phyloP scores from a whole-genome alignment of 1,284 basidiomycete species.

The Moesziomyces aphidis region DNA sequence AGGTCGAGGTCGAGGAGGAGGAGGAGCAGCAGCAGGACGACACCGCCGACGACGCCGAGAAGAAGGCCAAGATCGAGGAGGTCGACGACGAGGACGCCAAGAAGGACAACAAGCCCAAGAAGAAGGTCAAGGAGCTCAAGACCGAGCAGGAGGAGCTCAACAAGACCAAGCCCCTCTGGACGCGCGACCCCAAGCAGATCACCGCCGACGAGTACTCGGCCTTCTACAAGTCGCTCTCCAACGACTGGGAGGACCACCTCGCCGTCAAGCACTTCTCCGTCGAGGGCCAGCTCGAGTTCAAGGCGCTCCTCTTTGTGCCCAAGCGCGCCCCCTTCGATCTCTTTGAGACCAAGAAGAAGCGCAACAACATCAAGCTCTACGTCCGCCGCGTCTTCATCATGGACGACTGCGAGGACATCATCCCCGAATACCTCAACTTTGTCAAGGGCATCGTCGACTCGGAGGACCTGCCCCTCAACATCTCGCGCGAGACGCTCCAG shows the following conservation, averaged over 20 bases:
- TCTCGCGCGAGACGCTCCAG: conserved; percentile 99
- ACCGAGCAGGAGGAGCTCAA: conserved; percentile 94
- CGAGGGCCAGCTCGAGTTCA: conserved; percentile 99
- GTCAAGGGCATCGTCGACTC: conserved; percentile 96
- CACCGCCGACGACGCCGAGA: conserved; percentile 77
- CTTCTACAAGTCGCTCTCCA: conserved; percentile 99
- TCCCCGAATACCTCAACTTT: conserved; percentile 99
- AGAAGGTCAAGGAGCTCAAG: conserved; percentile 80
- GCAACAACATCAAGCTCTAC: conserved; percentile 99
- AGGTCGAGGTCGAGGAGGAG: conserved; percentile 87
- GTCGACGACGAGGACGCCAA: conserved; percentile 84
- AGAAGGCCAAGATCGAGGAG: conserved; percentile 79
- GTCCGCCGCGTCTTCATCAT: conserved; percentile 99
- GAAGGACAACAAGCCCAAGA: conserved; percentile 78
- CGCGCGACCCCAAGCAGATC: conserved; percentile 94
- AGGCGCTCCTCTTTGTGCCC: conserved; percentile 91
- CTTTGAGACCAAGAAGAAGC: conserved; percentile 99
- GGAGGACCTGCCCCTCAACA: conserved; percentile 99
- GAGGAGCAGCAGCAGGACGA: conserved; percentile 75
- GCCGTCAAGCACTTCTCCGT: conserved; percentile 99
- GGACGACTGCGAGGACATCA: conserved; percentile 99
- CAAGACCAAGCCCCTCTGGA: conserved; percentile 99
- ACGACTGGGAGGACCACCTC: conserved; percentile 99
- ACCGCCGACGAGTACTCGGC: conserved; percentile 90
- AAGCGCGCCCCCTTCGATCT: conserved; percentile 93